Conservation (phyloP, 2,329 filamentous ascomycete genomes). For the Lasiodiplodia hormozganensis region DNA sequence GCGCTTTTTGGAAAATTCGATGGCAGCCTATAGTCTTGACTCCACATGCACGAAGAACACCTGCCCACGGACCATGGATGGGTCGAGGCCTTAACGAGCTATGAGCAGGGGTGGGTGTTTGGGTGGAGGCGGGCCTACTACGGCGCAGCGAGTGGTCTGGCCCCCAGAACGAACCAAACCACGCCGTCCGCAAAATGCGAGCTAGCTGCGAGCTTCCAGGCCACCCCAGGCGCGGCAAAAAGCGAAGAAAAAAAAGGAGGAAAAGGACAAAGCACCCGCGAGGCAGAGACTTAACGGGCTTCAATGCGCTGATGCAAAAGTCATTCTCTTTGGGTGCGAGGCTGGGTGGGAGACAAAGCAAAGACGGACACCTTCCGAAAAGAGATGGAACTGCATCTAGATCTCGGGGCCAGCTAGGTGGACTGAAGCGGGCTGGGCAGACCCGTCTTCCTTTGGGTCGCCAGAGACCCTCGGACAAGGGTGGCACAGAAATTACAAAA, state of each 20-base stretch:
- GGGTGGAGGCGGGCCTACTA: slow-evolving; percentile 19
- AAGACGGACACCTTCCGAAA: slow-evolving; percentile 24
- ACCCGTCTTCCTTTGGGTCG: background rate
- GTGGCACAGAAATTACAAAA: slow-evolving; percentile 28
- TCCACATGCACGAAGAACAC: background rate
- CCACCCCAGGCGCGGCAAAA: background rate
- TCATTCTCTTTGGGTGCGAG: background rate
- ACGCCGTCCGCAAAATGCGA: slow-evolving; percentile 6
- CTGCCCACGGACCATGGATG: background rate
- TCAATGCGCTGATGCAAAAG: slow-evolving; percentile 16
- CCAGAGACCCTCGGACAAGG: slow-evolving; percentile 13
- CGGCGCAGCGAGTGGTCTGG: slow-evolving; percentile 17
- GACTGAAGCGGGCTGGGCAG: slow-evolving; percentile 14
- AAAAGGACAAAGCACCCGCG: background rate
- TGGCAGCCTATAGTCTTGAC: background rate
- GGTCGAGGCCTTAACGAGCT: slow-evolving; percentile 10
- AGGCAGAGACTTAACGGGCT: background rate
- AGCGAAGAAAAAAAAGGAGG: slow-evolving; percentile 2
- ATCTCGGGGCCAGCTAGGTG: background rate
- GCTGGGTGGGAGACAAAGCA: slow-evolving; percentile 11
- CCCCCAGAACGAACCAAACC: background rate
- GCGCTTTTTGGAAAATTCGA: background rate
- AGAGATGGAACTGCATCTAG: slow-evolving; percentile 14
- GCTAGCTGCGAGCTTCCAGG: slow-evolving; percentile 12
- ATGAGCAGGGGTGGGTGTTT: slow-evolving; percentile 10